Evolutionary conservation across 768 basidiomycete species (phyloP).

Genomic region (Agaricus sinodeliciosus): DNA sequence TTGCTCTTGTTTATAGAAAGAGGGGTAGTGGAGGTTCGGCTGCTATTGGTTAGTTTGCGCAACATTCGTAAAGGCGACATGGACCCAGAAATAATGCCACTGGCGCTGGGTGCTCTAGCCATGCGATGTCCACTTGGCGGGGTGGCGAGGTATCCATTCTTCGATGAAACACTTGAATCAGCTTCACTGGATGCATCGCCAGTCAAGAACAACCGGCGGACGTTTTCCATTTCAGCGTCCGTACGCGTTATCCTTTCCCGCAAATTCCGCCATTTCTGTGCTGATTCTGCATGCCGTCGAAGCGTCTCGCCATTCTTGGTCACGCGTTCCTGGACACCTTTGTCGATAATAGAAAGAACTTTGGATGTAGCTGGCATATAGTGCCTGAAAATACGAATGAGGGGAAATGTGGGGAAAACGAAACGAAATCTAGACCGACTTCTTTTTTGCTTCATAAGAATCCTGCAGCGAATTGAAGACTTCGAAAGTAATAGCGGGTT

Average conservation of each 20-base stretch:
- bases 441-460: slow-evolving; percentile 84
- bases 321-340: slow-evolving; percentile 86
- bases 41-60: slow-evolving; percentile 52
- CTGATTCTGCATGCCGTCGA: slow-evolving; percentile 83
- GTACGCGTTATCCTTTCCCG: slow-evolving; percentile 75
- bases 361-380: slow-evolving; percentile 93
- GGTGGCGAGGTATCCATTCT: slow-evolving; percentile 56
- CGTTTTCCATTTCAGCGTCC: slow-evolving; percentile 74
- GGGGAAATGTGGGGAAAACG: background rate
- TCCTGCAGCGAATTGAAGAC: slow-evolving; percentile 61
- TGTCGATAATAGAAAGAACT: slow-evolving; percentile 89
- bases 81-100: slow-evolving; percentile 60
- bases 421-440: slow-evolving; percentile 37
- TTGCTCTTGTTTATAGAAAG: slow-evolving; percentile 37
- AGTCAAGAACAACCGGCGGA: slow-evolving; percentile 50
- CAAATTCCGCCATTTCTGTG: slow-evolving; percentile 76
- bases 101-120: slow-evolving; percentile 37
- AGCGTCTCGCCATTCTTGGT: slow-evolving; percentile 97
- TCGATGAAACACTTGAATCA: slow-evolving; percentile 55
- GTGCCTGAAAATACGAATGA: slow-evolving; percentile 45
- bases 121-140: slow-evolving; percentile 46
- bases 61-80: slow-evolving; percentile 79
- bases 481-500: slow-evolving; percentile 48
- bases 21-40: slow-evolving; percentile 26
- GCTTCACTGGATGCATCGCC: slow-evolving; percentile 58